Conservation (phyloP, 345 rosid genomes). For the Rhodamnia rubescens region DNA sequence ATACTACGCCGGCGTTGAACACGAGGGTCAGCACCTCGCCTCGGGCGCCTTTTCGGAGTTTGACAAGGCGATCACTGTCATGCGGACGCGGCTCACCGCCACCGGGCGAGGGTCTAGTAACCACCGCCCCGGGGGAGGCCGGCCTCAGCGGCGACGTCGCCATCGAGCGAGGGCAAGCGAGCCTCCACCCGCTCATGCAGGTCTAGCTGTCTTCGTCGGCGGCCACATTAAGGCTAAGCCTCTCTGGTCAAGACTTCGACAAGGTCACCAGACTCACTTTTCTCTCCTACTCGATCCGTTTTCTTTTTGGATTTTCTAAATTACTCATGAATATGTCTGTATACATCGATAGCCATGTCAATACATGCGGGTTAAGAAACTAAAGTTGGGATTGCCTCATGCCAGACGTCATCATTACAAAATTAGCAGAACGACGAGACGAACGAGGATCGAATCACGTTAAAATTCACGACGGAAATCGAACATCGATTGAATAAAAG, state of each 20-base stretch:
- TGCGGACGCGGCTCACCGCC: fast-evolving
- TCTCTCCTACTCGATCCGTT: fast-evolving
- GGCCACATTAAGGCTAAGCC: fast-evolving
- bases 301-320: background rate
- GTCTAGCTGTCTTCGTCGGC: fast-evolving
- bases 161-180: background rate
- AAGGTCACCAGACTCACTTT: fast-evolving
- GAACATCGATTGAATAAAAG: no score
- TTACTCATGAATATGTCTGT: background rate
- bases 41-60: background rate
- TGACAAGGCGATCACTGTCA: fast-evolving
- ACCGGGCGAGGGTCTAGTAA: background rate
- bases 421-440: background rate
- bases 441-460: background rate
- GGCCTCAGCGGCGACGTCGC: background rate
- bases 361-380: background rate
- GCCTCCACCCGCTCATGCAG: background rate
- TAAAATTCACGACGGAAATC: background rate
- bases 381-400: background rate
- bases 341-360: background rate
- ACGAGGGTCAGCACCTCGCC: background rate
- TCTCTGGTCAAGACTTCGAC: fast-evolving
- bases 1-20: background rate
- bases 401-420: fast-evolving
- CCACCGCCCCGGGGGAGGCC: fast-evolving